Evolutionary conservation across 768 basidiomycete genomes (phyloP), one percentile per base, ranked within the genome.

Genomic region (Thelephora aurantiotincta): DNA sequence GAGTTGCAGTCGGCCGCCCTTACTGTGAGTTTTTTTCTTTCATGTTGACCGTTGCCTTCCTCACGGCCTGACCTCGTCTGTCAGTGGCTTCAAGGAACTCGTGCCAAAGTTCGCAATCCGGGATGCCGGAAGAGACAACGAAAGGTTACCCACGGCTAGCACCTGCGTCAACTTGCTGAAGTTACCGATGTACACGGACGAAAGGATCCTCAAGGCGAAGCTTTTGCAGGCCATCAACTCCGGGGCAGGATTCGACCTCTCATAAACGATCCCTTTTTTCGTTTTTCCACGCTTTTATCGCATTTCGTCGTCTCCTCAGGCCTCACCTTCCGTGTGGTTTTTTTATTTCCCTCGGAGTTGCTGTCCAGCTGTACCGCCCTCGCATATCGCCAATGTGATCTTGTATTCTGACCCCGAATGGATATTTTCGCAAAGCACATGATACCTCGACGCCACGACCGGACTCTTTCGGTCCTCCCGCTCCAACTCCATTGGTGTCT

Each of bases 131-230:
- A 56, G 59, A 1, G 90, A 97, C 59, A 69, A 84, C 53, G 64
- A 70, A 35, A 74, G 86, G 11, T 64, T 89, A 43, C 82, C 82
- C 0, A 82, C 82, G 0, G 72, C 82, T 3, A 87, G 90, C 49
- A 90, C 93, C 0, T 97, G 93, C 57, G 84, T 93, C 19, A 97
- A 97, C 62, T 65, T 97, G 6, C 67, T 98, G 43, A 98, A 97
- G 83, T 72, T 92, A 12, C 87, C 87, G 12, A 65, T 72, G 35
- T 88, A 89, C 59, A 62, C 65, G 47, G 78, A 67, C 55, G 82
- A 85, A 59, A 62, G 63, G 18, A 68, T 74, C 2, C 67, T 98
- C 19, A 70, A 76, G 9, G 66, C 74, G 44, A 97, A 96, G 63
- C 66, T 97, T 23, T 57, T 93, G 5, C 83, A 90, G 56, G 88